Evolutionary conservation across 768 basidiomycete species (phyloP), one percentile per base, ranked within the genome.

Genomic region (Russula brevipes): DNA sequence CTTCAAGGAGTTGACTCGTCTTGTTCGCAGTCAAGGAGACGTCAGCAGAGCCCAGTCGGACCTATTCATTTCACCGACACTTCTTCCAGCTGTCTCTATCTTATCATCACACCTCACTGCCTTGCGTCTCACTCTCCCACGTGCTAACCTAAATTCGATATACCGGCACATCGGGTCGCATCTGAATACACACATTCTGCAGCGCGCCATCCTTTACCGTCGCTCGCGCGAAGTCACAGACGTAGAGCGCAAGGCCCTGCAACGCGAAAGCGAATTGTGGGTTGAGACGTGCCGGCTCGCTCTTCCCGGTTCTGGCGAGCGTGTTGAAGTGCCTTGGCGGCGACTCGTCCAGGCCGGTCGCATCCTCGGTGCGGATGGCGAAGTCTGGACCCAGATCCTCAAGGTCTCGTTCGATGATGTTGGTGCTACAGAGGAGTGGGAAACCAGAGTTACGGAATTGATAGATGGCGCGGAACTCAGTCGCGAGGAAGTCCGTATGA

Each of bases 201-300:
- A 94, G 66, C 88, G 94, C 14, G 85, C 88, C 62, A 85, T 97
- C 58, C 73, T 88, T 44, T 90, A 89, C 70, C 85, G 91, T 47
- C 87, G 91, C 0, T 82, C 83, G 63, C 81, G 76, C 6, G 77
- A 79, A 58, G 78, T 94, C 60, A 78, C 81, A 38, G 72, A 80
- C 3, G 70, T 73, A 8, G 87, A 91, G 59, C 90, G 87, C 5
- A 80, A 78, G 62, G 75, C 76, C 24, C 79, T 96, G 24, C 77
- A 77, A 24, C 81, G 82, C 1, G 94, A 98, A 73, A 85, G 84
- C 76, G 81, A 86, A 70, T 79, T 92, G 53, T 94, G 94, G 94
- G 80, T 87, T 5, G 88, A 91, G 74, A 88, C 89, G 7, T 90
- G 86, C 62, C 81, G 83, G 33, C 74, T 77, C 24, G 87, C 85